phyloP scores from a whole-genome alignment of 768 basidiomycete species.

The Phlebiopsis flavidoalba region DNA sequence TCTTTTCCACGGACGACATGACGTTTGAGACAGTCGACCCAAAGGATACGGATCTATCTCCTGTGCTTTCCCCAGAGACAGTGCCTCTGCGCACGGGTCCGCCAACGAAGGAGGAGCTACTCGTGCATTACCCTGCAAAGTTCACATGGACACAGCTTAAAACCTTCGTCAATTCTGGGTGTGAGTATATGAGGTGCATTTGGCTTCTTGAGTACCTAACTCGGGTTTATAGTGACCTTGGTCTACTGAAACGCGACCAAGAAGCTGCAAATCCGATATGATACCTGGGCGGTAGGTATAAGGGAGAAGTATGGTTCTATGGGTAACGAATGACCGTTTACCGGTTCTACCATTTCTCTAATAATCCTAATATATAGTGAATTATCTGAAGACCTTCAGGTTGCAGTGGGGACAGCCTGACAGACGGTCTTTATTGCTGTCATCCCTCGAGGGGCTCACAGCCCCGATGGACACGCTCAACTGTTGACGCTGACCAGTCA shows the following conservation, averaged over 20 bases:
- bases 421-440: slow-evolving; percentile 53
- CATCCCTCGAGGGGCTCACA: slow-evolving; percentile 35
- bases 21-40: slow-evolving; percentile 1
- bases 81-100: slow-evolving; percentile 38
- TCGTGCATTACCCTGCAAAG: slow-evolving; percentile 63
- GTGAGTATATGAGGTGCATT: slow-evolving; percentile 23
- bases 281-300: slow-evolving; percentile 51
- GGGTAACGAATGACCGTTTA: slow-evolving; percentile 35
- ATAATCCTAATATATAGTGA: slow-evolving; percentile 36
- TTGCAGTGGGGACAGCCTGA: slow-evolving; percentile 76
- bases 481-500: slow-evolving; percentile 10
- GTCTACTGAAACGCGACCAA: slow-evolving; percentile 72
- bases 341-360: neutral
- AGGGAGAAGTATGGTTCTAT: slow-evolving; percentile 58
- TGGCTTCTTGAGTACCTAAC: neutral
- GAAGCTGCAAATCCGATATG: slow-evolving; percentile 62
- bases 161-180: slow-evolving; percentile 78
- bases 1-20: slow-evolving; percentile 12
- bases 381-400: slow-evolving; percentile 63
- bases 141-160: slow-evolving; percentile 77
- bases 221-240: slow-evolving; percentile 45
- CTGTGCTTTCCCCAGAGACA: slow-evolving; percentile 1
- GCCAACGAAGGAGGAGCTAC: slow-evolving; percentile 64
- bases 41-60: neutral
- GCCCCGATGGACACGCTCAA: neutral